phyloP scores from a whole-genome alignment of 192 early-diverging fungal species.

The Podila verticillata region DNA sequence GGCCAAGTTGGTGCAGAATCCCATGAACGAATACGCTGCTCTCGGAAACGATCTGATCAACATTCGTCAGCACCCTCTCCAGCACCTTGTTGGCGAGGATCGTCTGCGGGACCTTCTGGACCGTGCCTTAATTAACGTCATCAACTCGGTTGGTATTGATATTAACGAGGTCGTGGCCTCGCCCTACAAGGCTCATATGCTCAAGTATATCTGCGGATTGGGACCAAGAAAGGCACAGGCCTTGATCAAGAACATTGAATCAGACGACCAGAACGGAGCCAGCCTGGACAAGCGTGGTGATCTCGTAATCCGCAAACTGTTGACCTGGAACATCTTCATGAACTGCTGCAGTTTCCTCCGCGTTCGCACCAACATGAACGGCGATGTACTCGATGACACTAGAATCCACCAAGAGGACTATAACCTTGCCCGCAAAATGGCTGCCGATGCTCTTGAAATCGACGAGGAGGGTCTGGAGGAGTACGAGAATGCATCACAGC shows the following conservation, averaged over 20 bases:
- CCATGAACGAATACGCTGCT: constrained; percentile 81
- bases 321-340: constrained; percentile 83
- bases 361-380: constrained; percentile 70
- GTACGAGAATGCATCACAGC: constrained; percentile 76
- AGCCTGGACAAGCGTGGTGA: constrained; percentile 65
- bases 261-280: constrained; percentile 41
- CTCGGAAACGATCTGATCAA: constrained; percentile 72
- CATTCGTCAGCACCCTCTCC: constrained; percentile 79
- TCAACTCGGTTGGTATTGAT: constrained; percentile 88
- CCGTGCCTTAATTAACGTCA: constrained; percentile 88
- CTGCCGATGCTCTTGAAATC: constrained; percentile 92
- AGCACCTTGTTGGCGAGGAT: constrained; percentile 73
- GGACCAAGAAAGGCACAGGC: constrained; percentile 92
- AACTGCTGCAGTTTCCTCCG: constrained; percentile 94
- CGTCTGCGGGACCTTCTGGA: constrained; percentile 75
- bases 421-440: constrained; percentile 95
- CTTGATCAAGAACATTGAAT: constrained; percentile 73
- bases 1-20: constrained; percentile 86
- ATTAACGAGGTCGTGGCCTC: constrained; percentile 80
- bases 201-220: constrained; percentile 93
- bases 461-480: constrained; percentile 78
- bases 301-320: constrained; percentile 72
- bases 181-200: constrained; percentile 72
- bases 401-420: constrained; percentile 97
- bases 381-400: constrained; percentile 92